Percentiles rank a stretch among this genome's conserved stretches.
Evolutionary conservation across 106 monocot species (phyloP).

Genomic region (Ottelia alismoides): DNA sequence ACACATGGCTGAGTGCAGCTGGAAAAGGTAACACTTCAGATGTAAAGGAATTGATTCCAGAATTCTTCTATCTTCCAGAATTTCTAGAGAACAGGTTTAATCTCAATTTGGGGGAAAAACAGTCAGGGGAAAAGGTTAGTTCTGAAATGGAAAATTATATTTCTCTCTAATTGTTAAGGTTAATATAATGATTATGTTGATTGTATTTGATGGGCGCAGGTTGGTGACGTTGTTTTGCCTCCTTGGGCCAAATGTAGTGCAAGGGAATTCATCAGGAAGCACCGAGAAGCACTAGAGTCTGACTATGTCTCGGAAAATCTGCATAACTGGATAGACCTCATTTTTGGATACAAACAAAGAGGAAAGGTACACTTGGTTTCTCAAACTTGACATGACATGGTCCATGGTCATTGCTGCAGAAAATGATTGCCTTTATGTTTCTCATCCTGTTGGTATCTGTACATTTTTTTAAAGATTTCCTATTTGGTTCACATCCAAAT

Average conservation of each 20-base stretch:
- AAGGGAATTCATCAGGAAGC: constrained; percentile 92
- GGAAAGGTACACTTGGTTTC: constrained; percentile 87
- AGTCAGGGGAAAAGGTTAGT: constrained; percentile 92
- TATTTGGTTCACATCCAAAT: constrained; percentile 29
- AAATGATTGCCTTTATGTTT: background rate
- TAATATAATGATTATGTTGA: background rate
- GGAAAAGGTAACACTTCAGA: constrained; percentile 96
- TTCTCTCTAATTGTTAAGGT: background rate
- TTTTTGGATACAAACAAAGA: constrained; percentile 94
- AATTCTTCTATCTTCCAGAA: constrained; percentile 96
- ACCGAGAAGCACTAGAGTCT: constrained; percentile 96
- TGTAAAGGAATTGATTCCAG: constrained; percentile 95
- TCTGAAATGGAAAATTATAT: background rate
- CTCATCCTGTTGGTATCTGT: background rate
- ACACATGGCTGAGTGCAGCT: constrained; percentile 96
- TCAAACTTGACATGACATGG: background rate
- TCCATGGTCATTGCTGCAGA: no score
- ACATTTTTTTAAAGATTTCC: constrained; percentile 22
- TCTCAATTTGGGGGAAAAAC: constrained; percentile 92
- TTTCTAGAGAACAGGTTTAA: constrained; percentile 80
- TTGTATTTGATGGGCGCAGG: constrained; percentile 54
- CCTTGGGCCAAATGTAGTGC: constrained; percentile 91
- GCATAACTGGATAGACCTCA: constrained; percentile 98
- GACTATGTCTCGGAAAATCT: constrained; percentile 98
- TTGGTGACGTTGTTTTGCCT: constrained; percentile 83